A percentile compares a stretch with the other conserved stretches of the same genome.
phyloP scores from a whole-genome alignment of 176 grass and related monocot species.

The Juncus effusus region DNA sequence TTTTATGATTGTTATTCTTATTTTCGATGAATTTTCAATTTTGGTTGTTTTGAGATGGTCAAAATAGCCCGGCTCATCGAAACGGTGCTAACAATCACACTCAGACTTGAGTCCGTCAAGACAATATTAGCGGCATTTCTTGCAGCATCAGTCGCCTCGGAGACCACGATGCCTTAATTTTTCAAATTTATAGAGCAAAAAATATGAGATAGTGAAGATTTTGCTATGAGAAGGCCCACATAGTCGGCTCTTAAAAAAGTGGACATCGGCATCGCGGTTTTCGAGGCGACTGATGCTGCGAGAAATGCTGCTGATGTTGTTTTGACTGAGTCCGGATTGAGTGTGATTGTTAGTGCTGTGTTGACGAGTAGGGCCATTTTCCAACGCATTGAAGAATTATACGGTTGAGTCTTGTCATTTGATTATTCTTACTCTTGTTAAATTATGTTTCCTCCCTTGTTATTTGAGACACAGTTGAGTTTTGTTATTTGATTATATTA shows the following conservation, averaged over 20 bases:
- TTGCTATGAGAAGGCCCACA: conserved; percentile 43
- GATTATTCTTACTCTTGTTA: neutral
- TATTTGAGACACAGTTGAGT: no score
- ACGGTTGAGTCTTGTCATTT: conserved; percentile 25
- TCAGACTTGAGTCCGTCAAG: conserved; percentile 70
- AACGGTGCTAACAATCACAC: conserved; percentile 68
- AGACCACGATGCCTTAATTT: conserved; percentile 53
- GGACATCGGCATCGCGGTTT: conserved; percentile 22
- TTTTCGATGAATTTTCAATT: neutral
- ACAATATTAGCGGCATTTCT: conserved; percentile 79
- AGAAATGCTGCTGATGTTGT: conserved; percentile 64
- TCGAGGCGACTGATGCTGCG: conserved; percentile 59
- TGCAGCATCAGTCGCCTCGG: conserved; percentile 73
- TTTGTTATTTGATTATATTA: no score
- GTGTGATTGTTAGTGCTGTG: conserved; percentile 58
- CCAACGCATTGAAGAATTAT: conserved; percentile 81
- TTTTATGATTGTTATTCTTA: no score
- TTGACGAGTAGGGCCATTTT: conserved; percentile 69
- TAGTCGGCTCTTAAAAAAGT: conserved; percentile 48
- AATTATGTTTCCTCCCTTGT: no score
- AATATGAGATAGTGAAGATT: conserved; percentile 66
- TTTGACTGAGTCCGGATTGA: conserved; percentile 58
- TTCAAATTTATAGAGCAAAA: neutral
- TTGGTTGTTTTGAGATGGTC: no score
- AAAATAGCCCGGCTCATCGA: conserved; percentile 76